Base-by-base conservation (phyloP, 2,329 filamentous ascomycete species). In the Trichoderma sp. region DNA sequence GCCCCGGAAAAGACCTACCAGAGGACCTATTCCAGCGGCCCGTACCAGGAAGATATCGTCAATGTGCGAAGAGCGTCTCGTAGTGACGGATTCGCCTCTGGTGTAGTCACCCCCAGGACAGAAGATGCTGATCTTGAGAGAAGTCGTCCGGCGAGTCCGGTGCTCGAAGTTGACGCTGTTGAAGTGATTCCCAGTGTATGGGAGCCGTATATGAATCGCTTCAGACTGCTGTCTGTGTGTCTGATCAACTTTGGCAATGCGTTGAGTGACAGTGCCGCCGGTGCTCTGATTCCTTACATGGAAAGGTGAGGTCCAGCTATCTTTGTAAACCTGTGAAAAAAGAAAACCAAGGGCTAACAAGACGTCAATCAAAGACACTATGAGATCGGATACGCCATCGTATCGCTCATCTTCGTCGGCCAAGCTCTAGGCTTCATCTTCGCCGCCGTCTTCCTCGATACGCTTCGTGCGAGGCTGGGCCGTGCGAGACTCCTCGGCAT, bases 251-350 rank as follows among this genome's bases (percentile, higher is more conserved):
- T 96, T 73, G 85, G 86, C 3, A 90, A 91, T 76, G 94, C 93
- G 0, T 81, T 96, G 72, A 93, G 89, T 75, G 94, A 97, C 80
- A 88, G 90, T 55, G 90, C 92, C 0, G 89, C 93, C 1, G 93
- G 93, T 77, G 92, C 93, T 12, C 78, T 96, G 71, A 92, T 97
- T 75, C 93, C 93, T 0, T 94, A 94, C 77, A 92, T 97, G 80
- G 92, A 95, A 79, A 85, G 82, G 79, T 88, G 34, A 78, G 75
- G 82, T 43, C 2, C 34, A 36, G 1, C 9, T 12, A 13, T 12
- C 4, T 23, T 11, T 3, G 32, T 26, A 63, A 30, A 6, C 15
- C 15, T 9, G 13, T 32, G 11, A 1, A 43, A 8, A 47, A 57
- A 23, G 13, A 26, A 5, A 11, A 9, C 1, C 7, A 32, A 13